Evolutionary conservation across 108 stramenopile genomes (phyloP), one percentile per base, ranked within the genome.

Genomic region (Nitzschia putrida): DNA sequence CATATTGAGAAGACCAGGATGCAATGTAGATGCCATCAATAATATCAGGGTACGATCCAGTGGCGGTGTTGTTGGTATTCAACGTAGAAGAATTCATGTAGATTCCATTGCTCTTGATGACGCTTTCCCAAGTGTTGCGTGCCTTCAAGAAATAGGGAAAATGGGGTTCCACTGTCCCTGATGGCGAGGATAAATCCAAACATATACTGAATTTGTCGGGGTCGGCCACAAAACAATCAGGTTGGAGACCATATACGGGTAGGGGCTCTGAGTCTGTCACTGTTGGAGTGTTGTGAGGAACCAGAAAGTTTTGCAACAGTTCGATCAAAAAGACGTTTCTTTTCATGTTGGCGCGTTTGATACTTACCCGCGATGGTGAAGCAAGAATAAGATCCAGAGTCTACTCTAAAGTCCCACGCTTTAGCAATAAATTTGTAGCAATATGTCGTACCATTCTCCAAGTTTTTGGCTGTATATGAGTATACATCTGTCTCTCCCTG

Each of bases 191-290:
- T 18, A 67, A 37, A 45, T 66, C 66, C 26, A 74, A 42, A 47
- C 66, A 66, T 39, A 74, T 67, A 29, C 68, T 68, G 24, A 23
- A 74, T 9, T 56, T 57, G 43, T 11, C 20, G 0, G 0, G 0
- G 43, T 74, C 57, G 6, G 18, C 22, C 9, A 38, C 44, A 18
- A 40, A 13, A 38, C 66, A 67, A 38, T 47, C 7, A 25, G 16
- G 16, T 29, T 67, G 66, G 25, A 67, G 52, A 54, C 37, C 37
- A 21, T 26, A n/a, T 3, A 53, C 54, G 12, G 26, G 21, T 16
- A 18, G 39, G 21, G 40, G 16, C n/a, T 16, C 23, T n/a, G 60
- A 8, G 8, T 13, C n/a, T n/a, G n/a, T n/a, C n/a, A n/a, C n/a
- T n/a, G n/a, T n/a, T n/a, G n/a, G n/a, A n/a, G n/a, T n/a, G n/a